Conservation (phyloP, 768 basidiomycete species). For the Agrocybe chaxingu region DNA sequence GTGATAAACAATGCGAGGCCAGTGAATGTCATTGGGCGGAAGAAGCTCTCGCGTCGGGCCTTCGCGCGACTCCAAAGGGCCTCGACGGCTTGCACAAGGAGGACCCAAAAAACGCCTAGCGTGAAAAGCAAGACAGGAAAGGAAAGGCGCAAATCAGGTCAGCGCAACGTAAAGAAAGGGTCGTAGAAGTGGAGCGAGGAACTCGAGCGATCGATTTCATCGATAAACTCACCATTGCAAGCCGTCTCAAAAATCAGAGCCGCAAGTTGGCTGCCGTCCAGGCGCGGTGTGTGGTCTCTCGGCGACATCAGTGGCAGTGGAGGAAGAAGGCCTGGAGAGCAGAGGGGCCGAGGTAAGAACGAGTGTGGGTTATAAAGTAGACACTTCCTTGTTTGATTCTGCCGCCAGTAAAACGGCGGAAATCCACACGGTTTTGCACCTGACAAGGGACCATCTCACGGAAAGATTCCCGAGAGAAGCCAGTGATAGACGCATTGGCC, state of each 20-base stretch:
- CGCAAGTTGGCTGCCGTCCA: conserved; percentile 17
- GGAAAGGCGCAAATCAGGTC: too few species aligned
- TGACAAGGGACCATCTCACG: too few species aligned
- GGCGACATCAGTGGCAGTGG: conserved; percentile 9
- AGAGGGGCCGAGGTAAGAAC: too few species aligned
- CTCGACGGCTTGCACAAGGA: conserved; percentile 15
- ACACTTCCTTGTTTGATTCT: too few species aligned
- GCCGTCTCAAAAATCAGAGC: conserved; percentile 14
- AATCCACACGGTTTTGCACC: too few species aligned
- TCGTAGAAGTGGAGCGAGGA: neutral
- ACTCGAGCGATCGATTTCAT: too few species aligned
- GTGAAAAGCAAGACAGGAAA: too few species aligned
- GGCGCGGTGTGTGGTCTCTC: conserved; percentile 16
- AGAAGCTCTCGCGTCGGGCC: conserved; percentile 11
- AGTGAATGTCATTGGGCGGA: conserved; percentile 18
- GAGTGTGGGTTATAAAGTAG: too few species aligned
- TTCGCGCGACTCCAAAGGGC: conserved; percentile 13
- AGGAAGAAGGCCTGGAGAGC: neutral
- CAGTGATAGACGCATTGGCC: too few species aligned
- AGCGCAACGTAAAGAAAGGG: neutral
- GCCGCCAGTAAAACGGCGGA: too few species aligned
- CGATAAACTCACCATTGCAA: conserved; percentile 11
- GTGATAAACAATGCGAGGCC: conserved; percentile 16
- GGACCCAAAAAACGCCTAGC: conserved; percentile 16
- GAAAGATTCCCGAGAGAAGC: too few species aligned